A percentile compares a stretch with the other conserved stretches of the same genome.
Evolutionary conservation across 495 filamentous ascomycete species (phyloP).

Genomic region (Aspergillus homomorphus): DNA sequence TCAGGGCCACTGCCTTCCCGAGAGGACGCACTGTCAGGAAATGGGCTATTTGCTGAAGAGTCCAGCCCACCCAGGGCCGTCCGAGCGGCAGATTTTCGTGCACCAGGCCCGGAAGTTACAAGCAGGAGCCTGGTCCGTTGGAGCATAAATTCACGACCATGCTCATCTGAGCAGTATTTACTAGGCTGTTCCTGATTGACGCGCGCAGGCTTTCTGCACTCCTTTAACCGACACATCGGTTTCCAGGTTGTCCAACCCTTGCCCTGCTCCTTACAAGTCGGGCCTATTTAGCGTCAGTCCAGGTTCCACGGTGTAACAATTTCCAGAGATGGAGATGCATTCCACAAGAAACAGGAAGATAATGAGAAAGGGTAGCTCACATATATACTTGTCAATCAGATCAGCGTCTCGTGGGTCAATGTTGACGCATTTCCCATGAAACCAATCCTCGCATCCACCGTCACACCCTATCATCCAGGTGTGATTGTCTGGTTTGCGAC

Average conservation of each 20-base stretch:
- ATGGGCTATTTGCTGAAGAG: slow-evolving; percentile 7
- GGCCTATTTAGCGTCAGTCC: slow-evolving; percentile 36
- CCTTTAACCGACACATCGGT: slow-evolving; percentile 60
- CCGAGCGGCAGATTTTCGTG: slow-evolving; percentile 7
- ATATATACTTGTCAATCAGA: slow-evolving; percentile 68
- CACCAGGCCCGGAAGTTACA: slow-evolving; percentile 11
- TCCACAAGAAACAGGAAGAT: not conserved
- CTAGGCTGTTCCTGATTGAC: slow-evolving; percentile 44
- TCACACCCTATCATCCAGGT: slow-evolving; percentile 77
- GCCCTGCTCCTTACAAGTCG: slow-evolving; percentile 54
- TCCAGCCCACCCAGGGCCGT: not conserved
- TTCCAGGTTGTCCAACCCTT: slow-evolving; percentile 63
- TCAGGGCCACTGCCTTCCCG: slow-evolving; percentile 14
- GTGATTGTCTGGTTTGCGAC: slow-evolving; percentile 67
- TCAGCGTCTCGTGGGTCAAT: slow-evolving; percentile 59
- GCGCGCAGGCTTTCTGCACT: slow-evolving; percentile 61
- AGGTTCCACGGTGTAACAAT: not conserved
- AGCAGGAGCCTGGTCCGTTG: slow-evolving; percentile 34
- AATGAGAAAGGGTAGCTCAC: slow-evolving; percentile 34
- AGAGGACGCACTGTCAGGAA: slow-evolving; percentile 8
- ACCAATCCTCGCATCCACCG: slow-evolving; percentile 72
- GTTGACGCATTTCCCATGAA: slow-evolving; percentile 65
- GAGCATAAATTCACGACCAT: slow-evolving; percentile 57
- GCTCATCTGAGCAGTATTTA: slow-evolving; percentile 71
- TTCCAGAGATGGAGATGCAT: too few relatives aligned